A percentile compares a stretch with the other conserved stretches of the same genome.
These are phyloP conservation scores for Mycosphaerella sp. DNA, from an alignment of 2,329 filamentous ascomycete species.

Conservation along the genomic window DNA sequence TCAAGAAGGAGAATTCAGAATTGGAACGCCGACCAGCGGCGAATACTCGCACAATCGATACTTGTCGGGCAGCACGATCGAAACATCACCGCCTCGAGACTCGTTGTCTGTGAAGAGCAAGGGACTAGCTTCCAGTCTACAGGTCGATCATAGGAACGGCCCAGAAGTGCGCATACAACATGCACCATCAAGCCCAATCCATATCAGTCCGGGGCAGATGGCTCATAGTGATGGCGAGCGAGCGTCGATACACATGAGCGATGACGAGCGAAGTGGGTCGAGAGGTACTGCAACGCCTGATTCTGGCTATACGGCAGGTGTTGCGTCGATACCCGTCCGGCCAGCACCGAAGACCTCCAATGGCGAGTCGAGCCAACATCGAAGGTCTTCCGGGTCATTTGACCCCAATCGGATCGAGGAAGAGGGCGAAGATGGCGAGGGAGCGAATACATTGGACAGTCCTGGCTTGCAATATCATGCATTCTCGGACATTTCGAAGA, in stretches of 20 bases:
- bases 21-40: constrained; percentile 13
- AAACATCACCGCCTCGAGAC: constrained; percentile 13
- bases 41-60: constrained; percentile 15
- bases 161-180: constrained; percentile 30
- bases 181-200: constrained; percentile 31
- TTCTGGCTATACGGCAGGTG: constrained; percentile 12
- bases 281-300: constrained; percentile 23
- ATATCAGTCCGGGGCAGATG: constrained; percentile 28
- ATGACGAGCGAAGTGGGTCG: constrained; percentile 16
- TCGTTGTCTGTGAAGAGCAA: constrained; percentile 13
- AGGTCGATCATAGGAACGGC: constrained; percentile 7
- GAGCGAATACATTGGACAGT: constrained; percentile 30
- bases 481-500: constrained; percentile 35
- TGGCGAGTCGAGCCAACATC: constrained; percentile 16
- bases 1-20: constrained; percentile 1
- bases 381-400: constrained; percentile 18
- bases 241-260: constrained; percentile 23
- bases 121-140: constrained; percentile 7
- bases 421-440: constrained; percentile 20
- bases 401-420: constrained; percentile 25
- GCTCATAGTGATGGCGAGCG: constrained; percentile 27
- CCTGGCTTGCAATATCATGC: constrained; percentile 47
- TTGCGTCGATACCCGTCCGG: not conserved
- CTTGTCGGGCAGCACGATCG: constrained; percentile 16
- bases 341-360: not conserved